Evolutionary conservation across 345 rosid genomes (phyloP).

Genomic region (Pistacia integerrima): DNA sequence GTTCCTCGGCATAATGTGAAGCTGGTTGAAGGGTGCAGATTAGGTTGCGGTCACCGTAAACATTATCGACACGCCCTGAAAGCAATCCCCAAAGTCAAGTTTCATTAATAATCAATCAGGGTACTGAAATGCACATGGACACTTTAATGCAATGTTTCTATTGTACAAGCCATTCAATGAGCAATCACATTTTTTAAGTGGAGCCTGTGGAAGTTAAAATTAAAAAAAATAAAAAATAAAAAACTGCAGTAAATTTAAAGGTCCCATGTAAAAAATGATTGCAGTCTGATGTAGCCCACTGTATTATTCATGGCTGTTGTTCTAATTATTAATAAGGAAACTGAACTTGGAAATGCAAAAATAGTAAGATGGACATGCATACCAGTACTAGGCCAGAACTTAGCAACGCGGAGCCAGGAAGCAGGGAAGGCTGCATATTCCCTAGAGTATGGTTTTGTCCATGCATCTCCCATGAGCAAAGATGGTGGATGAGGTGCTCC

Average conservation of each 20-base stretch:
- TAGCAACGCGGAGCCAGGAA: constrained; percentile 85
- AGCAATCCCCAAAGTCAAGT: neutral
- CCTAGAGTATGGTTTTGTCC: constrained; percentile 90
- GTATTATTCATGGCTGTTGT: neutral
- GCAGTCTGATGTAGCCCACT: constrained; percentile 3
- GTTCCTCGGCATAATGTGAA: constrained; percentile 66
- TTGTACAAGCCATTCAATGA: neutral
- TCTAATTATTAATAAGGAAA: neutral
- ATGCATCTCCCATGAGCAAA: constrained; percentile 91
- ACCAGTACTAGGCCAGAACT: constrained; percentile 98
- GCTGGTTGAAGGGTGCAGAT: constrained; percentile 84
- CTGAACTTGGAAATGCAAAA: neutral
- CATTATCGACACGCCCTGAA: constrained; percentile 94
- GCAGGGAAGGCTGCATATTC: constrained; percentile 98
- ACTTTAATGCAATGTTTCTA: neutral
- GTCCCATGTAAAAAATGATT: neutral
- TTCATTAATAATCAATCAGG: constrained; percentile 4
- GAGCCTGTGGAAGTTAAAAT: neutral
- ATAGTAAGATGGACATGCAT: neutral
- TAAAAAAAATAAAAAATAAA: neutral
- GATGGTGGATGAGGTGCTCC: constrained; percentile 99
- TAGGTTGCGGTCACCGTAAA: constrained; percentile 96
- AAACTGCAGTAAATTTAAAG: neutral
- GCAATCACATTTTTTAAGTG: neutral
- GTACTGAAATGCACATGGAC: neutral